Conservation (phyloP, 2,329 filamentous ascomycete species). For the Fusarium succisae region DNA sequence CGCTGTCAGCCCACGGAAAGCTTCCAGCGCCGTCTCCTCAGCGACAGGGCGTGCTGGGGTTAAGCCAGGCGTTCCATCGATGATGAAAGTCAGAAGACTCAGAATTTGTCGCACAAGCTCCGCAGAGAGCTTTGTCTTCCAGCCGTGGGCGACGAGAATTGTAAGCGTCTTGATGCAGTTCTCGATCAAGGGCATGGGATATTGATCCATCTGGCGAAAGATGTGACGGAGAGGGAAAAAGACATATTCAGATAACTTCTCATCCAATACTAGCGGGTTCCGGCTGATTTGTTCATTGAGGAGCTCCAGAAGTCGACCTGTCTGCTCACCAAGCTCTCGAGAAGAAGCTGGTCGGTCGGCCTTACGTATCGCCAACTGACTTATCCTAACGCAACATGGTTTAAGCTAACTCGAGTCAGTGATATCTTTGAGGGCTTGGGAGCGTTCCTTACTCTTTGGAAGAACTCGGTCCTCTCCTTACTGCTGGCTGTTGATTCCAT, state of each 20-base stretch:
- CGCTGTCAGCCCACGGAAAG: conserved; percentile 74
- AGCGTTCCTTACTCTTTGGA: conserved; percentile 40
- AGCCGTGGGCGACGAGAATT: conserved; percentile 79
- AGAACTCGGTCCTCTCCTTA: conserved; percentile 45
- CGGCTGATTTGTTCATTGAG: conserved; percentile 55
- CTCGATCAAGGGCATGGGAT: conserved; percentile 79
- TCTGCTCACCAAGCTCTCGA: conserved; percentile 57
- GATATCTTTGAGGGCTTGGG: neutral
- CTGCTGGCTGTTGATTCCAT: conserved; percentile 41
- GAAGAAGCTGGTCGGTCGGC: conserved; percentile 52
- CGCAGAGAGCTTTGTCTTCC: conserved; percentile 75
- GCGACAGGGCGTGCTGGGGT: conserved; percentile 57
- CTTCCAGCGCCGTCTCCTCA: conserved; percentile 79
- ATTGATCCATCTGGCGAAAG: conserved; percentile 77
- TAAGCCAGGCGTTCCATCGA: conserved; percentile 74
- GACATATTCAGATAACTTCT: conserved; percentile 89
- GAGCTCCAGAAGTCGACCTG: conserved; percentile 56
- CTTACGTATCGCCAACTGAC: conserved; percentile 63
- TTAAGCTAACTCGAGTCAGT: conserved; percentile 60
- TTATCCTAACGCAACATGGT: conserved; percentile 69
- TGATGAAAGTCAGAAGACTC: conserved; percentile 83
- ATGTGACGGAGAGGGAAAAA: conserved; percentile 94
- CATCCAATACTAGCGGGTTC: conserved; percentile 69
- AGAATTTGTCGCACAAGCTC: conserved; percentile 85
- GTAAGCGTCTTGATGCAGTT: conserved; percentile 78